Base-by-base conservation (phyloP, 2,329 filamentous ascomycete species). In the Aureobasidium sp. region DNA sequence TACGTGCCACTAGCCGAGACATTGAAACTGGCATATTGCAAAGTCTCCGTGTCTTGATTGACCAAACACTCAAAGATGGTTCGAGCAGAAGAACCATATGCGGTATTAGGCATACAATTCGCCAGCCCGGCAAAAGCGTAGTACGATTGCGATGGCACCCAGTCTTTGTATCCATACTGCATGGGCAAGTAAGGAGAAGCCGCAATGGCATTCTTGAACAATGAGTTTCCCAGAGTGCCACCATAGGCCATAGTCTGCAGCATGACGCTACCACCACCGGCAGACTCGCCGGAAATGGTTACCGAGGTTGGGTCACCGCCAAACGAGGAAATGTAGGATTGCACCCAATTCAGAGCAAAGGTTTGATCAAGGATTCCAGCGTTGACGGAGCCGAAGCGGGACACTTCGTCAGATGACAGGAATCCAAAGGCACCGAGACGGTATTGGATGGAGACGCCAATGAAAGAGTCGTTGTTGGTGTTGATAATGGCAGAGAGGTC, bases 121-220 rank as follows among this genome's bases (percentile, higher is more conserved):
- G 68, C 72, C 6, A 63, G 55, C 3, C 59, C 58, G 0, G 70
- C 74, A 55, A 79, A 74, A 1, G 66, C 66, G 41, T 74, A 68
- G 58, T 78, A 80, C 4, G 70, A 61, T 16, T 71, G 64, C 3
- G 74, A 69, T 0, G 76, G 74, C 8, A 74, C 62, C 19, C 64
- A 66, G 12, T 72, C 74, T 45, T 73, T 67, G 59, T 74, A 78
- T 6, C 66, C 66, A 61, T 78, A 78, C 55, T 79, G 74, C 44
- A 74, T 73, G 0, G 78, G 76, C 10, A 78, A 68, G 57, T 77
- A 81, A 1, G 78, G 77, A 4, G 70, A 74, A 3, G 70, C 67
- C 1, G 73, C 63, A 24, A 70, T 66, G 27, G 59, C 60, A 61
- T 70, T 60, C 21, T 39, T 54, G 54, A 64, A 64, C 5, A 64